Conservation (phyloP, 163 green algal species). For the Coccomyxa subellipsoidea region DNA sequence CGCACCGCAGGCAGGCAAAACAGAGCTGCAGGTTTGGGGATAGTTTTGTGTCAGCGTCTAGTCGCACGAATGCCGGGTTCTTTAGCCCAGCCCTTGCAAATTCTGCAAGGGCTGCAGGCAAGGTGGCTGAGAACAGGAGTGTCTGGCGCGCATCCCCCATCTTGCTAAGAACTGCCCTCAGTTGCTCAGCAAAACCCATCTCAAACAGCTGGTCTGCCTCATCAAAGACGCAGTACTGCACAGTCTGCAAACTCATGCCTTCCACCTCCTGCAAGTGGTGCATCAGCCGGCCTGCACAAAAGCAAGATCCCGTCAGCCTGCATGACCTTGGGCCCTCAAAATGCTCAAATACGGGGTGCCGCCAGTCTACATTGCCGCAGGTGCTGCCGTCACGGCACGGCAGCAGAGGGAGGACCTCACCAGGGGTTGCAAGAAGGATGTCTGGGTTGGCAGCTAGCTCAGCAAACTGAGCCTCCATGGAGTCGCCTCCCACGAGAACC, state of each 20-base stretch:
- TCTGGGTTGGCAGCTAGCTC: conserved; percentile 90
- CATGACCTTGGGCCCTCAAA: no score
- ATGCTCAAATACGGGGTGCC: no score
- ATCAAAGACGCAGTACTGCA: conserved; percentile 89
- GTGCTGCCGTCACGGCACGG: no score
- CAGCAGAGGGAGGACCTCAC: conserved; percentile 18
- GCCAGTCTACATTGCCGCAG: no score
- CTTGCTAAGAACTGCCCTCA: conserved; percentile 65
- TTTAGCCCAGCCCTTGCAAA: conserved; percentile 88
- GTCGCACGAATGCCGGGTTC: conserved; percentile 84
- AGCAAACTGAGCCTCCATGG: conserved; percentile 95
- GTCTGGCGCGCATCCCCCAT: conserved; percentile 79
- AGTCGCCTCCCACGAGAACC: conserved; percentile 91
- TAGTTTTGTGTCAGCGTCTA: conserved; percentile 91
- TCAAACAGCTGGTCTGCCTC: conserved; percentile 98
- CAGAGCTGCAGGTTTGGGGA: conserved; percentile 75
- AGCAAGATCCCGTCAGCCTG: no score
- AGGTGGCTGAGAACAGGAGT: conserved; percentile 93
- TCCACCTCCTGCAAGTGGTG: conserved; percentile 90
- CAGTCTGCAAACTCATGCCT: conserved; percentile 70
- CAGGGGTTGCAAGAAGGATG: conserved; percentile 90
- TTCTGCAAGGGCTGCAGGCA: conserved; percentile 88
- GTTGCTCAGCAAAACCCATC: conserved; percentile 94
- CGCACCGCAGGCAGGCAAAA: conserved; percentile 83
- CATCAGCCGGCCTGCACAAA: conserved; percentile 70